Base-by-base conservation (phyloP, 108 stramenopile genomes). In the Bacterosira constricta region DNA sequence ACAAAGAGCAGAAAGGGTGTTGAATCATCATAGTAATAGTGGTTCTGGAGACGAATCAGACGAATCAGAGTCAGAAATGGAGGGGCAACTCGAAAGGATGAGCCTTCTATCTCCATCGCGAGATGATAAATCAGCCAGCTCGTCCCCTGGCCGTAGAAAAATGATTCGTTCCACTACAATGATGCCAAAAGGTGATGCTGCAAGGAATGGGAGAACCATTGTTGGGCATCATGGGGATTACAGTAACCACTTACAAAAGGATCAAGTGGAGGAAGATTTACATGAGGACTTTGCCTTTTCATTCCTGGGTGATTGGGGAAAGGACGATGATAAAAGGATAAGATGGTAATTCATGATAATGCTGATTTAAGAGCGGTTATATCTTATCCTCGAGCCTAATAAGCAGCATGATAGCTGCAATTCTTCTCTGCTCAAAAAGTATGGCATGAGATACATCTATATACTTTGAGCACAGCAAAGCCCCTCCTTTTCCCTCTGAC, bases 271-370 rank as follows among this genome's bases (percentile, higher is more conserved):
- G 12, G 34, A 51, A 9, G 44, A 45, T 0, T 35, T 23, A 45
- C 12, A 32, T 27, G 52, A 53, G 4, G 63, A 56, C 10, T 54
- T 29, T 56, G 54, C 63, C 27, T 57, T 73, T 27, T 26, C 39
- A 6, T 71, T 71, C 29, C 38, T 64, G 3, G 44, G 52, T 1
- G 54, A 73, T 4, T 73, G 73, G 73, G 45, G 45, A 2, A 65
- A 50, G 52, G 42, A 23, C 8, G 46, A 63, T 15, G 53, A 63
- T 1, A 25, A 27, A 35, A 56, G 3, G 36, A 56, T 23, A 18
- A 23, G 67, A 25, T 69, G 55, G 67, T 69, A 41, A 69, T 11
- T 9, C 20, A 23, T 34, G 26, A 63, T 63, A 18, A 21, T 11
- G 1, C 6, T 21, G 35, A 44, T 44, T 39, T 44, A 44, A 44